Base-by-base conservation (phyloP, 495 filamentous ascomycete species). In the Aspergillus funiculosus region DNA sequence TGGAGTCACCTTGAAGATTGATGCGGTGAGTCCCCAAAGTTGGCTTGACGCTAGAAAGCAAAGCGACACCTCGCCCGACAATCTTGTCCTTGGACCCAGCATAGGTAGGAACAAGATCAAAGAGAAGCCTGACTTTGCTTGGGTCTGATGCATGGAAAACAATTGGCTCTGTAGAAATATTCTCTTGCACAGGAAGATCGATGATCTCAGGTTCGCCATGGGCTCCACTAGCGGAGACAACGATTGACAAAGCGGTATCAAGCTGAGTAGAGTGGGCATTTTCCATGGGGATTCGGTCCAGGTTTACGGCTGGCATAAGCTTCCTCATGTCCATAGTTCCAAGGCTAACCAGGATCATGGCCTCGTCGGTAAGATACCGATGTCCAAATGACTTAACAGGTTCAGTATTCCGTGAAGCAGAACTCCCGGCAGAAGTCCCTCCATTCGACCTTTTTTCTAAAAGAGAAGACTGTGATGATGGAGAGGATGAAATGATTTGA, bases 61-160 rank as follows among this genome's bases (percentile, higher is more conserved):
- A 72, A 0, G 92, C 92, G 20, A 96, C 92, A 21, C 81, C 92
- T 11, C 92, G 84, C n/a, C 90, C 92, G 27, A 97, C 78, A 51
- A 94, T 85, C 51, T 85, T 74, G 40, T 94, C 87, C 39, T 87
- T 80, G 13, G 82, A 82, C n/a, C 90, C 94, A 27, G 89, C 81
- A 68, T 97, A 96, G 1, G 94, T 97, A n/a, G 91, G 92, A 7
- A 97, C 82, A 43, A 98, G 88, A 57, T 98, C 92, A 54, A 98
- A 98, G 27, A 92, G 71, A 15, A 98, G 70, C 63, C 89, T 88
- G 29, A 96, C 90, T 55, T 87, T 89, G 43, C 75, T 73, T 2
- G 78, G 73, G 58, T 97, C 89, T 11, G 62, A 72, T 0, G 91
- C 81, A 41, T 81, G 85, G 65, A 98, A 97, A 0, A 85, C 76